Conservation (phyloP, 306 rosid species). For the Prosopis cineraria region DNA sequence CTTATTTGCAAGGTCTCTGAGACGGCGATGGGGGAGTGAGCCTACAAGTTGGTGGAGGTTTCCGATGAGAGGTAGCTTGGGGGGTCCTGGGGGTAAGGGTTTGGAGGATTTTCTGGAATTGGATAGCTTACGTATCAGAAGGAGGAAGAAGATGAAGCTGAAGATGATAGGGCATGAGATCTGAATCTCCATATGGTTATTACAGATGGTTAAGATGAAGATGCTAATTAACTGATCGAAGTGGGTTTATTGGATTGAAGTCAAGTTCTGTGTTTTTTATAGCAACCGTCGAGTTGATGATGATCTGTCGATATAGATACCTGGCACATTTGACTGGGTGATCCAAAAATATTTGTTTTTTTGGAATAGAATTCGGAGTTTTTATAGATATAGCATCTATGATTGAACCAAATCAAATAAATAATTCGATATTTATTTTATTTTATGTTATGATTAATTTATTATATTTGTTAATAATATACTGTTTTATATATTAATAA, state of each 20-base stretch:
- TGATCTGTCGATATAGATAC: too few species aligned
- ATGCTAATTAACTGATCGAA: neutral
- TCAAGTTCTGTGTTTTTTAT: neutral
- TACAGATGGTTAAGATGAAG: neutral
- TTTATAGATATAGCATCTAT: too few species aligned
- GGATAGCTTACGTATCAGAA: neutral
- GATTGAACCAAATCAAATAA: too few species aligned
- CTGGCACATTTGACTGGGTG: too few species aligned
- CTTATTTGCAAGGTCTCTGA: neutral
- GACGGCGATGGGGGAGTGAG: neutral
- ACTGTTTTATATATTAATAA: too few species aligned
- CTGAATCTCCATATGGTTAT: neutral
- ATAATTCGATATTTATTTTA: too few species aligned
- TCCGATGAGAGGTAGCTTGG: neutral
- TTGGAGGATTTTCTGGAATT: neutral
- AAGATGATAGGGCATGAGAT: neutral
- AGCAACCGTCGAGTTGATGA: neutral
- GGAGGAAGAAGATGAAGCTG: neutral
- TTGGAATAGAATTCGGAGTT: neutral
- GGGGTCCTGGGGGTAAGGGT: neutral
- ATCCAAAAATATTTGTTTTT: too few species aligned
- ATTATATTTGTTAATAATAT: too few species aligned
- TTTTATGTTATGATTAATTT: too few species aligned
- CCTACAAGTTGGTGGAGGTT: neutral
- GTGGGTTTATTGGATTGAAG: neutral